phyloP scores from a whole-genome alignment of 148 eudicot species.

The Bassia scoparia region DNA sequence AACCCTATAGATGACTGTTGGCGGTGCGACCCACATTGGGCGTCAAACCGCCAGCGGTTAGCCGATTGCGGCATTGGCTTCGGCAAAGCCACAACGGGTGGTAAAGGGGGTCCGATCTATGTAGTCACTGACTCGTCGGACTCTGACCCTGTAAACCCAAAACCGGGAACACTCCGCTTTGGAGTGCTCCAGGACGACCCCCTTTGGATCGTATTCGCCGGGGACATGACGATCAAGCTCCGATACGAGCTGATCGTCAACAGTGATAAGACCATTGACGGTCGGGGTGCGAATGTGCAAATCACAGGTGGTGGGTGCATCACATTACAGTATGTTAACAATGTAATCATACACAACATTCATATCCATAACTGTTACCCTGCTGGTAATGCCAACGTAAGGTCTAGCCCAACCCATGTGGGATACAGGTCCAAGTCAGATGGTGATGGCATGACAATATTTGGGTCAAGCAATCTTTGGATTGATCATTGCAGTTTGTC shows the following conservation, averaged over 20 bases:
- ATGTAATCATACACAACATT: slow-evolving; percentile 55
- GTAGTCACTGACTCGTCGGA: slow-evolving; percentile 61
- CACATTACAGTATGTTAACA: slow-evolving; percentile 49
- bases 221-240: slow-evolving; percentile 51
- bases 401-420: slow-evolving; percentile 50
- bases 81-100: slow-evolving; percentile 45
- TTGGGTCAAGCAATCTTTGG: slow-evolving; percentile 39
- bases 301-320: slow-evolving; percentile 70
- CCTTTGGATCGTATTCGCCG: slow-evolving; percentile 51
- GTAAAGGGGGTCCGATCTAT: slow-evolving; percentile 57
- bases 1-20: slow-evolving; percentile 74
- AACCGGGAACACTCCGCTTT: slow-evolving; percentile 49
- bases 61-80: slow-evolving; percentile 63
- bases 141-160: slow-evolving; percentile 47
- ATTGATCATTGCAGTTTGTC: slow-evolving; percentile 48
- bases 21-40: slow-evolving; percentile 58
- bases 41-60: slow-evolving; percentile 46
- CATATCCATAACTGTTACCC: slow-evolving; percentile 47
- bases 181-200: slow-evolving; percentile 53
- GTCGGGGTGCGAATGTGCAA: slow-evolving; percentile 49
- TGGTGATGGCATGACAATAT: slow-evolving; percentile 53
- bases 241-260: slow-evolving; percentile 48
- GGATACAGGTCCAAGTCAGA: slow-evolving; percentile 39
- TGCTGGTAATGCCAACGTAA: slow-evolving; percentile 36
- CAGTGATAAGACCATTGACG: slow-evolving; percentile 53